Evolutionary conservation across 1,139 yeast species (phyloP).

Genomic region (Candida sp.): DNA sequence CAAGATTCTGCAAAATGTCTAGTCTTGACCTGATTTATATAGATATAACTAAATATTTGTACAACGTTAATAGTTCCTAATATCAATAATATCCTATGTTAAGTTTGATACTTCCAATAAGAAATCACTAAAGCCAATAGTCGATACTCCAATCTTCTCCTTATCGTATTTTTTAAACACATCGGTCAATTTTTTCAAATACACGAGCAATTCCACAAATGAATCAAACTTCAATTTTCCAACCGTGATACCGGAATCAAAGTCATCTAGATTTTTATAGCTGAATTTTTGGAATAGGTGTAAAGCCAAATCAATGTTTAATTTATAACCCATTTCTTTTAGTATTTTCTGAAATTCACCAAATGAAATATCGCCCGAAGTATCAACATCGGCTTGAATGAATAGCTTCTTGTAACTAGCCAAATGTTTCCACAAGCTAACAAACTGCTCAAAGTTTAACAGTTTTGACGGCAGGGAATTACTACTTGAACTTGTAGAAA

Average conservation of each 20-base stretch:
- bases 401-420: slow-evolving; percentile 71
- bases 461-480: slow-evolving; percentile 33
- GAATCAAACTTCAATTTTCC: slow-evolving; percentile 75
- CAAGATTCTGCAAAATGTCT: too few relatives aligned
- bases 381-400: slow-evolving; percentile 59
- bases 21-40: too few relatives aligned
- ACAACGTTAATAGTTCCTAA: too few relatives aligned
- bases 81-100: slow-evolving; percentile 9
- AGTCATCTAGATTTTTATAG: slow-evolving; percentile 30
- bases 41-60: too few relatives aligned
- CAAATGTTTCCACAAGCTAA: slow-evolving; percentile 67
- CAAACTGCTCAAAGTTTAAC: slow-evolving; percentile 64
- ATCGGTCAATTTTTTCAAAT: slow-evolving; percentile 74
- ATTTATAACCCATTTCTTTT: slow-evolving; percentile 66
- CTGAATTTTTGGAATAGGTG: slow-evolving; percentile 62
- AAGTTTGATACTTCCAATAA: slow-evolving; percentile 57
- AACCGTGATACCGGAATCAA: slow-evolving; percentile 23
- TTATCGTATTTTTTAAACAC: slow-evolving; percentile 74
- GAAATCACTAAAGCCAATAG: slow-evolving; percentile 75
- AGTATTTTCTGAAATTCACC: slow-evolving; percentile 69
- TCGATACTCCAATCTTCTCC: slow-evolving; percentile 75
- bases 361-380: slow-evolving; percentile 60
- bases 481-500: slow-evolving; percentile 37
- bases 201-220: slow-evolving; percentile 78
- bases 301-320: slow-evolving; percentile 59